These are phyloP conservation scores for Lepidopterella palustris DNA, from an alignment of 495 filamentous ascomycete species.

Conservation along the genomic window DNA sequence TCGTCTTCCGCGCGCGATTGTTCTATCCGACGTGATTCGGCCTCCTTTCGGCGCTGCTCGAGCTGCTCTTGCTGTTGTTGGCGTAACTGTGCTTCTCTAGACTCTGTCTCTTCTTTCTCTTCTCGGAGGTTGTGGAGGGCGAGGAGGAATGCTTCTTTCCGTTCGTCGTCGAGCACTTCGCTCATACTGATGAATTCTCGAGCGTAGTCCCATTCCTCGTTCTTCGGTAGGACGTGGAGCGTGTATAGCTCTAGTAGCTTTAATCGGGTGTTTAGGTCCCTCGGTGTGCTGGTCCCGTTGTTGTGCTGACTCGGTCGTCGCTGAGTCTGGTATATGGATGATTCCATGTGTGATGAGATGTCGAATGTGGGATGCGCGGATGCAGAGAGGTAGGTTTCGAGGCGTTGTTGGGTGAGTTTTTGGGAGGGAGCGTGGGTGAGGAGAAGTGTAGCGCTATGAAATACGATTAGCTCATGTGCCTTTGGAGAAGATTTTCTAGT, in stretches of 20 bases:
- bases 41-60: constrained; percentile 40
- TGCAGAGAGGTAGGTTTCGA: constrained; percentile 85
- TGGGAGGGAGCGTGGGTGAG: constrained; percentile 82
- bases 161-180: constrained; percentile 84
- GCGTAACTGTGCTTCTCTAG: constrained; percentile 54
- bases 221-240: constrained; percentile 82
- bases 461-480: not conserved
- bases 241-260: constrained; percentile 92
- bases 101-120: constrained; percentile 68
- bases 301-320: constrained; percentile 28
- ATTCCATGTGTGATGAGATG: constrained; percentile 45
- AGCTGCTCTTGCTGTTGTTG: constrained; percentile 57
- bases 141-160: constrained; percentile 76
- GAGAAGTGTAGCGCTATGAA: constrained; percentile 68
- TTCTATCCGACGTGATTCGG: constrained; percentile 52
- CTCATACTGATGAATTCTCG: constrained; percentile 78
- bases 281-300: constrained; percentile 66
- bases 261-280: constrained; percentile 57
- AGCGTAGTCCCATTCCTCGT: constrained; percentile 92
- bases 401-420: constrained; percentile 70
- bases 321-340: constrained; percentile 16
- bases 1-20: constrained; percentile 57
- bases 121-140: constrained; percentile 53
- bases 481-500: not conserved
- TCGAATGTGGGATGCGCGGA: constrained; percentile 63